Evolutionary conservation across 306 rosid genomes (phyloP), one percentile per base, ranked within the genome.

Genomic region (Dryas alaskensis): DNA sequence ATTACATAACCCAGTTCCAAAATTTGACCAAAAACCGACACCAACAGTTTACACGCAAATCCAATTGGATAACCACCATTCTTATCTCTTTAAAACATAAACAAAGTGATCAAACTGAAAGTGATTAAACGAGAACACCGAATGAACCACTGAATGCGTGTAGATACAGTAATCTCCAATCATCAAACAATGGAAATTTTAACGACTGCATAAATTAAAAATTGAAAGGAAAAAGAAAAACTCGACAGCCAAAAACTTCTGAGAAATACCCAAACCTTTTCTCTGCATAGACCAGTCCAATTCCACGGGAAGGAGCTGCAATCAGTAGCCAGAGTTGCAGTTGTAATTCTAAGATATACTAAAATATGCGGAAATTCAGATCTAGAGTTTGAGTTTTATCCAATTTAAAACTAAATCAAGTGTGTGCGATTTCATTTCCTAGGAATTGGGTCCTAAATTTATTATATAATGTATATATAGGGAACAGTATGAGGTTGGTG

Each of bases 31-130:
- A 19, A 72, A 65, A 67, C 51, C 1, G 8, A 43, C 13, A 48
- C n/a, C 2, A 73, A 16, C 16, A 52, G 72, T 5, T 9, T 31
- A 60, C 25, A 52, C 46, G 49, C 10, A 16, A 57, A 58, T 22
- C 73, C 64, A 64, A 47, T 47, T 55, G n/a, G 4, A 16, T 4
- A 83, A 60, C 78, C 73, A 70, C 46, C 65, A 67, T 17, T 62
- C 51, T 57, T 44, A 60, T 51, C 48, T 42, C 50, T 31, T 53
- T 67, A 80, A 44, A 77, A 17, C 66, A 78, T n/a, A 81, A 73
- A 69, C 80, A 85, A 85, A 62, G 79, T 71, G 78, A 80, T 74
- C 57, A 75, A 73, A 62, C 27, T 52, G 76, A 73, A 67, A 73
- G 43, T n/a, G 72, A 43, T 45, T 78, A 81, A 53, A 78, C 53